Evolutionary conservation across 2,329 filamentous ascomycete genomes (phyloP).

Genomic region (Fonsecaea erecta): DNA sequence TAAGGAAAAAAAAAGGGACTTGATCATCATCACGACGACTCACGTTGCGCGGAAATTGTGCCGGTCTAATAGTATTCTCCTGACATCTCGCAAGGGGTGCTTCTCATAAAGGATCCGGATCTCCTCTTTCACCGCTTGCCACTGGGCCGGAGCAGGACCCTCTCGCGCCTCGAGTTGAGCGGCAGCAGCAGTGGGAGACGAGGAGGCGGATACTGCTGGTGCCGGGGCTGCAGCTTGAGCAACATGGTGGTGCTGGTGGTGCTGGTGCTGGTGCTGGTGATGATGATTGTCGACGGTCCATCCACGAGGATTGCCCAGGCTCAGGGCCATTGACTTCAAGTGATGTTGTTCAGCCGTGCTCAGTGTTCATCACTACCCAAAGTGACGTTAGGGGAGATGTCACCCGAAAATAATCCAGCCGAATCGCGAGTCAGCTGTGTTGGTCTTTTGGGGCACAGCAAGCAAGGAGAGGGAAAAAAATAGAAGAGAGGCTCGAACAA

Average conservation of each 20-base stretch:
- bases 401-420: not conserved
- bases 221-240: constrained; percentile 20
- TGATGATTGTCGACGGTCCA: constrained; percentile 28
- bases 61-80: constrained; percentile 31
- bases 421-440: constrained; percentile 14
- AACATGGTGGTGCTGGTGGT: constrained; percentile 20
- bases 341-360: constrained; percentile 20
- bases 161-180: constrained; percentile 33
- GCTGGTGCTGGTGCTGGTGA: constrained; percentile 18
- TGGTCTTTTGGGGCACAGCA: no score
- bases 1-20: no score
- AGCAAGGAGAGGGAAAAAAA: constrained; percentile 14
- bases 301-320: constrained; percentile 24
- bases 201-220: constrained; percentile 6
- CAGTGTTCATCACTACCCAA: constrained; percentile 33
- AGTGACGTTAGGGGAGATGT: constrained; percentile 23
- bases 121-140: constrained; percentile 36
- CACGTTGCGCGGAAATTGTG: constrained; percentile 38
- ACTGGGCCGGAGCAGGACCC: constrained; percentile 33
- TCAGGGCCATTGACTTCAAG: constrained; percentile 33
- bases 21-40: constrained; percentile 11
- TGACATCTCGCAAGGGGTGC: constrained; percentile 36
- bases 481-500: not conserved
- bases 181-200: no score
- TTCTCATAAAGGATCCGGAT: constrained; percentile 35